A percentile compares a stretch with the other conserved stretches of the same genome.
These are phyloP conservation scores for Microascus cirrosus DNA, from an alignment of 2,329 filamentous ascomycete genomes.

Conservation along the genomic window DNA sequence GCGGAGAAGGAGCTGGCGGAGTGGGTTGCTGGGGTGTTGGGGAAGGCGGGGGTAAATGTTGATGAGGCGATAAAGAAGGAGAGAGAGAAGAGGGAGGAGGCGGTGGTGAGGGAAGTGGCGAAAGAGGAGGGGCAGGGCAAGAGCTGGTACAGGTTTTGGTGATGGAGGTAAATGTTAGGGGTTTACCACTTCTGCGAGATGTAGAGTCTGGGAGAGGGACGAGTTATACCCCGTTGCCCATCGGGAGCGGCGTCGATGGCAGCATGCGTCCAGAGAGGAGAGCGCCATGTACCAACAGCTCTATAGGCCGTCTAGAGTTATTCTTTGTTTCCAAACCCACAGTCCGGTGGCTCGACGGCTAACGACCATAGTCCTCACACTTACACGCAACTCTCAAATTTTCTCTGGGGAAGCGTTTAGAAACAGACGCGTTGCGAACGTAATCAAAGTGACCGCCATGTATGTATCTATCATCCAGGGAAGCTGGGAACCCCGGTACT, in stretches of 20 bases:
- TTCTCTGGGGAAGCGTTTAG: neutral
- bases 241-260: no score
- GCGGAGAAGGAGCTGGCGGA: conserved; percentile 51
- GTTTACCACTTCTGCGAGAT: neutral
- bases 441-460: neutral
- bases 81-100: neutral
- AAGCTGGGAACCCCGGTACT: neutral
- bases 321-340: no score
- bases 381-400: neutral
- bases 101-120: neutral
- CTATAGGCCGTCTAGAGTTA: no score
- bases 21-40: conserved; percentile 48
- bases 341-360: no score
- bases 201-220: neutral
- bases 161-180: neutral
- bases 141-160: neutral
- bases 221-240: no score
- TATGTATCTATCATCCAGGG: neutral
- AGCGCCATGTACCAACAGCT: no score
- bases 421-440: neutral
- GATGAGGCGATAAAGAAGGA: neutral
- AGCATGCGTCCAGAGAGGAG: no score
- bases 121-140: neutral
- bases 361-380: no score
- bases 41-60: conserved; percentile 28